Evolutionary conservation across 257 asterid genomes (phyloP), one percentile per base, ranked within the genome.

Genomic region (Przewalskia tangutica): DNA sequence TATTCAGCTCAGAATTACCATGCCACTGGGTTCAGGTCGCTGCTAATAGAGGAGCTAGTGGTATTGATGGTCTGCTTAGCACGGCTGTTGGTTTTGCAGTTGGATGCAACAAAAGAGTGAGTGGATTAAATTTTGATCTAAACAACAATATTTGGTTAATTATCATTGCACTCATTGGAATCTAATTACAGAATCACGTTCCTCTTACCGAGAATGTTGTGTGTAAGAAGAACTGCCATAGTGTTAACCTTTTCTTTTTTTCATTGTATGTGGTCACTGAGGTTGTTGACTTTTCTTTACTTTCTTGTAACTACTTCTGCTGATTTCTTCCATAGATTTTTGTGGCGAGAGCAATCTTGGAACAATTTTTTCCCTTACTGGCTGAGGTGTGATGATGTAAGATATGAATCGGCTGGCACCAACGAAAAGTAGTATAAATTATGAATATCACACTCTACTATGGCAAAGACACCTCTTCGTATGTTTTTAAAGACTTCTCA

Each of bases 41-140:
- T n/a, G 93, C 92, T 77, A 96, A 96, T 81, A 86, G 99, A 86
- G 99, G 99, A 73, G 97, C 99, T 68, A 93, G 99, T 85, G 99
- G 99, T 13, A 96, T 96, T 79, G 99, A 96, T 86, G 99, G 99
- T 76, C 82, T 96, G 89, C 93, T 91, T 73, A 96, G 99, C 88
- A 93, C 98, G 6, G 98, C 99, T 81, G 78, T 91, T 60, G 99
- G 99, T 32, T 96, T 91, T 86, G 90, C 98, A 42, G 93, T 90
- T 84, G 99, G 99, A 83, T 87, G 97, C 93, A 94, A 94, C 84
- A 96, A 93, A 88, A 87, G 92, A 73, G 99, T 94, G 89, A 93
- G 99, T 82, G 71, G 11, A 58, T 11, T 34, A 79, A 23, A 48
- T 23, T 50, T 13, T 75, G 42, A 75, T 50, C 60, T 14, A 11